These are phyloP conservation scores for Trichosporon asahii DNA, from an alignment of 1,284 basidiomycete genomes.

Conservation along the genomic window DNA sequence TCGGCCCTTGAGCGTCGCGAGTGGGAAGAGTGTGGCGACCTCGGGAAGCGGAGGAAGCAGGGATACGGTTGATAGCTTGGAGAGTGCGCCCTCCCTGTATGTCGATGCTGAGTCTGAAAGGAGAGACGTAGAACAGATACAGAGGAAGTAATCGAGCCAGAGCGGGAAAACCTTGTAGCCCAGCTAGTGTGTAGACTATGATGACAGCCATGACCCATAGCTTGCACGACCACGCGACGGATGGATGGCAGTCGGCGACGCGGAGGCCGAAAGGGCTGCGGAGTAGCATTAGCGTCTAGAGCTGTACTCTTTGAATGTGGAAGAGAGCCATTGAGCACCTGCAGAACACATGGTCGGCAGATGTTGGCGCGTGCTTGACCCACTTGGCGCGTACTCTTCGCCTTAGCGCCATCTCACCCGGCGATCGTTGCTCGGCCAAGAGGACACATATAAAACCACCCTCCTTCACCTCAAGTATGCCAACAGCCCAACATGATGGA, in stretches of 20 bases:
- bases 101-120: not conserved
- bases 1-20: not conserved
- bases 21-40: not conserved
- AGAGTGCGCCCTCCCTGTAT: not conserved
- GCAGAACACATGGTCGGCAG: no score
- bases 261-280: no score
- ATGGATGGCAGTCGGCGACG: no score
- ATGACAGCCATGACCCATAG: no score
- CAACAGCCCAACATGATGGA: not conserved
- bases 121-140: not conserved
- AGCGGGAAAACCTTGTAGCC: not conserved
- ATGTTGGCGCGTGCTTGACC: no score
- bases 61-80: not conserved
- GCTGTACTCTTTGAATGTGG: no score
- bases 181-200: no score
- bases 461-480: not conserved
- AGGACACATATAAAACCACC: not conserved
- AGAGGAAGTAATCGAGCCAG: not conserved
- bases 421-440: not conserved
- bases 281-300: no score
- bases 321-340: no score
- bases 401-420: not conserved
- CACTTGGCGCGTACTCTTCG: not conserved
- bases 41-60: not conserved
- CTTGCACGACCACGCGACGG: no score